Evolutionary conservation across 352 stramenopile genomes (phyloP).

Genomic region (Pythium phragmiticola): DNA sequence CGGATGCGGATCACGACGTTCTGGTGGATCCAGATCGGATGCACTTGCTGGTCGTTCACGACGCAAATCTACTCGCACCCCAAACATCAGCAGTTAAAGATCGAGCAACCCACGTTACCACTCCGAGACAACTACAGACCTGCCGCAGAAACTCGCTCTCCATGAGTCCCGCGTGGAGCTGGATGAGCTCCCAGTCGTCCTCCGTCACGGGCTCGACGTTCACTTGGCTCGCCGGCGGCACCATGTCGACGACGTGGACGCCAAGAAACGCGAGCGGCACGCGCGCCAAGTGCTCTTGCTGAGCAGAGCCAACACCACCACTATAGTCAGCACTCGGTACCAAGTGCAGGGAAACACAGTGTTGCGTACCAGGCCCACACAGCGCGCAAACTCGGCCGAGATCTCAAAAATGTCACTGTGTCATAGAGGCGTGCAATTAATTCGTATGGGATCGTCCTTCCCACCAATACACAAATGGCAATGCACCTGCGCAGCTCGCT

Average conservation of each 20-base stretch:
- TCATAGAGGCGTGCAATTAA: neutral
- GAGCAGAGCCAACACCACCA: neutral
- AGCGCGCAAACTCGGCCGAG: conserved; percentile 77
- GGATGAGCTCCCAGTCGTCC: conserved; percentile 91
- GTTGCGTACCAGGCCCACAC: conserved; percentile 63
- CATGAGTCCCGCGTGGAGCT: conserved; percentile 80
- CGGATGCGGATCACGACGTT: conserved; percentile 73
- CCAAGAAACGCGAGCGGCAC: conserved; percentile 57
- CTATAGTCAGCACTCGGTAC: neutral
- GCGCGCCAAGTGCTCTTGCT: conserved; percentile 67
- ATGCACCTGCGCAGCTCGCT: conserved; percentile 45
- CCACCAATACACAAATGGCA: neutral
- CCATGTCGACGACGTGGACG: conserved; percentile 69
- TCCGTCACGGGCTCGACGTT: conserved; percentile 83
- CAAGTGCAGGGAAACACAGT: neutral
- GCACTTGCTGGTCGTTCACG: conserved; percentile 85
- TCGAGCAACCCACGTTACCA: neutral
- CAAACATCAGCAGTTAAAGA: neutral
- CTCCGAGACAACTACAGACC: conserved; percentile 31
- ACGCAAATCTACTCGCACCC: conserved; percentile 67
- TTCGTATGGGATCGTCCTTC: neutral
- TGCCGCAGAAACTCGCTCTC: conserved; percentile 83
- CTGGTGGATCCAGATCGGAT: conserved; percentile 79
- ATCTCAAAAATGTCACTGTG: conserved; percentile 82
- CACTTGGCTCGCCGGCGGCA: conserved; percentile 68